Evolutionary conservation across 164 flowering plant genomes (phyloP).

Genomic region (Magnolia kwangsiensis): DNA sequence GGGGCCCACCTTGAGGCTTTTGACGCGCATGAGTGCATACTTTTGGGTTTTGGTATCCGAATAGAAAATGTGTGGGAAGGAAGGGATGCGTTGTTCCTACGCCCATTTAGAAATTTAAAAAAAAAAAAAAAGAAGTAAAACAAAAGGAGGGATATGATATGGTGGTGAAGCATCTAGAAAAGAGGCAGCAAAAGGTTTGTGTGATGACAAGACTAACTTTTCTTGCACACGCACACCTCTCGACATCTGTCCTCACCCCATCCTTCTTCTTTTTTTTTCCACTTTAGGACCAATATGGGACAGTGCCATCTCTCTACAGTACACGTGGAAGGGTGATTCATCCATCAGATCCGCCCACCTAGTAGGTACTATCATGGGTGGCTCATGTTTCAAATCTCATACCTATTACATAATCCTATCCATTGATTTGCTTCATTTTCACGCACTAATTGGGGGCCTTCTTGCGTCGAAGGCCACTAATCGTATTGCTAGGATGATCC

Average conservation of each 20-base stretch:
- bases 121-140: conserved; percentile 12
- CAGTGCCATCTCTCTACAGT: neutral
- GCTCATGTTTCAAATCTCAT: neutral
- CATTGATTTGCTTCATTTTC: too few relatives aligned
- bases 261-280: conserved; percentile 7
- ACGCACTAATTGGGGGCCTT: too few relatives aligned
- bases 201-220: conserved; percentile 42
- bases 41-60: conserved; percentile 38
- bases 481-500: neutral
- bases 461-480: too few relatives aligned
- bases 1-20: conserved; percentile 44
- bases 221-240: conserved; percentile 39
- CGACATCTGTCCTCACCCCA: conserved; percentile 7
- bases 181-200: conserved; percentile 23
- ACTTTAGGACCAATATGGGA: neutral
- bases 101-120: conserved; percentile 31
- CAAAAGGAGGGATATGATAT: conserved; percentile 23
- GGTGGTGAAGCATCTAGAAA: conserved; percentile 64
- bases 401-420: neutral
- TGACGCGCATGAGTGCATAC: conserved; percentile 55
- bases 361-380: neutral
- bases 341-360: neutral
- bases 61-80: conserved; percentile 45
- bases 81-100: conserved; percentile 68
- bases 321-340: neutral